Evolutionary conservation across 371 early-diverging fungal genomes (phyloP).

Genomic region (Globomyces sp.): DNA sequence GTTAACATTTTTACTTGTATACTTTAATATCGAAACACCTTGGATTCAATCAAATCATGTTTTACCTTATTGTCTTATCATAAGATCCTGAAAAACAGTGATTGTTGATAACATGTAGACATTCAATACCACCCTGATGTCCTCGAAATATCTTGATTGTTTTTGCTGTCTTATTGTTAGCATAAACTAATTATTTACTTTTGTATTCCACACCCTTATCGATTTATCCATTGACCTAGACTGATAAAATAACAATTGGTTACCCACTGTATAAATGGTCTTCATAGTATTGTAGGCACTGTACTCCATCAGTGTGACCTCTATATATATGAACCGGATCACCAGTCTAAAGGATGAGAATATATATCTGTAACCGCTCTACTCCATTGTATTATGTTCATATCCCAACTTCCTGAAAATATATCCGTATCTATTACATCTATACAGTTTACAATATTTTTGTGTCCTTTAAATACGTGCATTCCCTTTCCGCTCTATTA

Average conservation of each 20-base stretch:
- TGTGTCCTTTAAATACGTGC: slow-evolving; percentile 53
- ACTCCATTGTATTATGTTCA: slow-evolving; percentile 51
- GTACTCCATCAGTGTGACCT: slow-evolving; percentile 53
- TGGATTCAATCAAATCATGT: neutral
- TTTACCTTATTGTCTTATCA: slow-evolving; percentile 45
- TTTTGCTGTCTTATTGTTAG: slow-evolving; percentile 23
- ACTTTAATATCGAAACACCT: slow-evolving; percentile 46
- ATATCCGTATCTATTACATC: slow-evolving; percentile 50
- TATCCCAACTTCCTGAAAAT: slow-evolving; percentile 50
- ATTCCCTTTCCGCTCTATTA: slow-evolving; percentile 41
- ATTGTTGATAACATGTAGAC: slow-evolving; percentile 30
- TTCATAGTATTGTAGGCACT: slow-evolving; percentile 41
- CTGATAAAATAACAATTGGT: too few species aligned
- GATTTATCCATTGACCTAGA: slow-evolving; percentile 52
- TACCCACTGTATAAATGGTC: slow-evolving; percentile 41
- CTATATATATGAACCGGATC: slow-evolving; percentile 36
- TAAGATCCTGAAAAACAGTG: slow-evolving; percentile 46
- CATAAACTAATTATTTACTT: neutral
- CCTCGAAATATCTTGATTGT: slow-evolving; percentile 37
- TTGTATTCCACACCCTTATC: slow-evolving; percentile 43
- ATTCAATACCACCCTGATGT: slow-evolving; percentile 46
- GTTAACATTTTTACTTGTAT: neutral
- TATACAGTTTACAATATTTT: slow-evolving; percentile 47
- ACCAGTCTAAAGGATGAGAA: slow-evolving; percentile 35
- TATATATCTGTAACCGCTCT: slow-evolving; percentile 33